Conservation (phyloP, 805 yeast species). For the Nakazawaea ambrosiae region DNA sequence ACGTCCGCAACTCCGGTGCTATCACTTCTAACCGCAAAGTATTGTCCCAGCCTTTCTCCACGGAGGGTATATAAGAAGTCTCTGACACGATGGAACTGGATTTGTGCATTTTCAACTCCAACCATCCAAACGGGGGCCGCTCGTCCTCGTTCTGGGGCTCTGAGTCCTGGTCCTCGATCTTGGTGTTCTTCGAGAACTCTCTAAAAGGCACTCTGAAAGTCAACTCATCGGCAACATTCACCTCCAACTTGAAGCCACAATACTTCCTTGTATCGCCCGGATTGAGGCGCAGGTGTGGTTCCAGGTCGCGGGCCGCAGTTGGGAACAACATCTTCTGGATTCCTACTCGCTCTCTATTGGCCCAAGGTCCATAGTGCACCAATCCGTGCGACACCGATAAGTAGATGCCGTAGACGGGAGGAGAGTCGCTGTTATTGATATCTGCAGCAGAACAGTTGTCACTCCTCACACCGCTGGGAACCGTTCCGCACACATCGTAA, state of each 20-base stretch:
- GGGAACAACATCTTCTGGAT: slow-evolving; percentile 69
- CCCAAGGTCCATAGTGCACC: slow-evolving; percentile 91
- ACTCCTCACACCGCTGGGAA: slow-evolving; percentile 29
- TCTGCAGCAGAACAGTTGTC: slow-evolving; percentile 26
- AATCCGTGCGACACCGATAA: slow-evolving; percentile 53
- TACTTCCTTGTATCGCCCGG: slow-evolving; percentile 51
- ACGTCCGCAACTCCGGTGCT: slow-evolving; percentile 62
- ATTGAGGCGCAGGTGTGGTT: slow-evolving; percentile 17
- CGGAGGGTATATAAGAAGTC: slow-evolving; percentile 46
- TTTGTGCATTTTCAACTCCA: slow-evolving; percentile 58
- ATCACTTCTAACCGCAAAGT: slow-evolving; percentile 36
- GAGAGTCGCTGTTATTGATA: slow-evolving; percentile 48
- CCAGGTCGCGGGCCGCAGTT: slow-evolving; percentile 47
- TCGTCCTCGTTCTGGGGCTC: slow-evolving; percentile 25
- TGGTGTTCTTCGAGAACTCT: slow-evolving; percentile 71
- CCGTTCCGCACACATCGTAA: slow-evolving; percentile 67
- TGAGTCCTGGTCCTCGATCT: slow-evolving; percentile 2
- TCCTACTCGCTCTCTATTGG: slow-evolving; percentile 73
- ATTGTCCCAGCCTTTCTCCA: slow-evolving; percentile 48
- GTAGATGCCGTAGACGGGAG: slow-evolving; percentile 59
- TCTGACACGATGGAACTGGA: slow-evolving; percentile 42
- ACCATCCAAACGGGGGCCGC: slow-evolving; percentile 75
- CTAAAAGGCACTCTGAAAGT: slow-evolving; percentile 74
- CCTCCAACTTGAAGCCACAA: slow-evolving; percentile 46
- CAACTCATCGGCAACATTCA: slow-evolving; percentile 58